A percentile compares a stretch with the other conserved stretches of the same genome.
Conservation (phyloP, 257 asterid species). For the Buddleja alternifolia region DNA sequence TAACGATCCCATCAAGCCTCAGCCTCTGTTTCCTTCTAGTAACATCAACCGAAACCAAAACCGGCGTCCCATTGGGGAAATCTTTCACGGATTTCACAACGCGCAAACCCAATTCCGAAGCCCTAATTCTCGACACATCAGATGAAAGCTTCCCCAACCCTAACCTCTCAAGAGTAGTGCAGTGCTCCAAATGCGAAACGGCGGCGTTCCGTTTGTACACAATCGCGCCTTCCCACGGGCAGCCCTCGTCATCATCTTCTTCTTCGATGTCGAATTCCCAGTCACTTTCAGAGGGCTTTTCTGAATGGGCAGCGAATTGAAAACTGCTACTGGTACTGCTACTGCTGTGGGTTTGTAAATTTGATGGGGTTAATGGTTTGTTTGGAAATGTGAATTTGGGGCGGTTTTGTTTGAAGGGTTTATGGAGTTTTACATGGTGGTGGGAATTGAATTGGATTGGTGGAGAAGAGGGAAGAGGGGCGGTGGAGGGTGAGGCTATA, state of each 20-base stretch:
- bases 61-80: slow-evolving; percentile 78
- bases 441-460: slow-evolving; percentile 27
- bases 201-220: slow-evolving; percentile 65
- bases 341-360: slow-evolving; percentile 21
- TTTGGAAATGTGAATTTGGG: slow-evolving; percentile 17
- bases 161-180: slow-evolving; percentile 86
- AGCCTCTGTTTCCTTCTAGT: slow-evolving; percentile 66
- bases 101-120: slow-evolving; percentile 83
- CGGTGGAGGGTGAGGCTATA: slow-evolving; percentile 35
- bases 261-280: slow-evolving; percentile 32
- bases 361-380: slow-evolving; percentile 29
- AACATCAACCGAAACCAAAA: slow-evolving; percentile 73
- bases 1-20: slow-evolving; percentile 80
- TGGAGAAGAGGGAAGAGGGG: slow-evolving; percentile 24
- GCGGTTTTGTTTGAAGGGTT: slow-evolving; percentile 19
- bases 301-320: slow-evolving; percentile 25
- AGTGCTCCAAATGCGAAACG: slow-evolving; percentile 68
- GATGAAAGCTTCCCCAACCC: slow-evolving; percentile 73
- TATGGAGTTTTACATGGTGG: slow-evolving; percentile 19
- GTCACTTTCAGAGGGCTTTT: slow-evolving; percentile 17
- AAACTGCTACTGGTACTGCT: slow-evolving; percentile 23
- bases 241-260: slow-evolving; percentile 45
- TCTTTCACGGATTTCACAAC: slow-evolving; percentile 67
- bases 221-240: slow-evolving; percentile 86
- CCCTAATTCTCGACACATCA: slow-evolving; percentile 60